These are phyloP conservation scores for Amoeboaphelidium protococcarum DNA, from an alignment of 371 early-diverging fungal genomes.

Conservation along the genomic window DNA sequence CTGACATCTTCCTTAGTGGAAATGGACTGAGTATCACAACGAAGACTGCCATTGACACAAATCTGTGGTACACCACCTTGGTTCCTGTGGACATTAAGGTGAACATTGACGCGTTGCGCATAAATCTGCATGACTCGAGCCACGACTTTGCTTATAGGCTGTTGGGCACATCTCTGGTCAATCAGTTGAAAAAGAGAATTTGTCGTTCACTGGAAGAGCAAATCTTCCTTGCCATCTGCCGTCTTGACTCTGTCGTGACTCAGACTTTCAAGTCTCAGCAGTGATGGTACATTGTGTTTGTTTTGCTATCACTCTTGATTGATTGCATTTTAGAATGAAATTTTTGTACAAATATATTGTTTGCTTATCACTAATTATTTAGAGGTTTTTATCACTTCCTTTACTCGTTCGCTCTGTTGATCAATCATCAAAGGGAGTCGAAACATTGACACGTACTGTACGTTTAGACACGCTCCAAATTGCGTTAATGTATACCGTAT, in stretches of 20 bases:
- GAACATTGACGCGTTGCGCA: not conserved
- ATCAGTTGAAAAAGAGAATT: not conserved
- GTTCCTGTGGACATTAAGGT: not conserved
- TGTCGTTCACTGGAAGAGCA: not conserved
- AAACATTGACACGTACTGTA: too few species aligned
- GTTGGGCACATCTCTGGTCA: not conserved
- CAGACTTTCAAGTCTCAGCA: slow-evolving; percentile 6
- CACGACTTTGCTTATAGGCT: not conserved
- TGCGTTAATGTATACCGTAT: too few species aligned
- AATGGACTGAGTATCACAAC: not conserved
- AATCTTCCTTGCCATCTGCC: not conserved
- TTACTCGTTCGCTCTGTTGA: too few species aligned
- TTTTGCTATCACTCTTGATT: too few species aligned
- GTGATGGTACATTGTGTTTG: too few species aligned
- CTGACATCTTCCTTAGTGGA: not conserved
- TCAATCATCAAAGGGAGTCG: too few species aligned
- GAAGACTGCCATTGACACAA: not conserved
- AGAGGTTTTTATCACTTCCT: too few species aligned
- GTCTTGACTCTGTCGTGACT: not conserved
- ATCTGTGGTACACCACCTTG: not conserved
- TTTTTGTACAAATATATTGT: too few species aligned
- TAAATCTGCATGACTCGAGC: not conserved
- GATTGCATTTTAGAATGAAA: too few species aligned
- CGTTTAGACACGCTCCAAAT: too few species aligned
- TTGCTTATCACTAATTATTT: too few species aligned